phyloP scores from a whole-genome alignment of 345 rosid species.

The Syzygium jambos region DNA sequence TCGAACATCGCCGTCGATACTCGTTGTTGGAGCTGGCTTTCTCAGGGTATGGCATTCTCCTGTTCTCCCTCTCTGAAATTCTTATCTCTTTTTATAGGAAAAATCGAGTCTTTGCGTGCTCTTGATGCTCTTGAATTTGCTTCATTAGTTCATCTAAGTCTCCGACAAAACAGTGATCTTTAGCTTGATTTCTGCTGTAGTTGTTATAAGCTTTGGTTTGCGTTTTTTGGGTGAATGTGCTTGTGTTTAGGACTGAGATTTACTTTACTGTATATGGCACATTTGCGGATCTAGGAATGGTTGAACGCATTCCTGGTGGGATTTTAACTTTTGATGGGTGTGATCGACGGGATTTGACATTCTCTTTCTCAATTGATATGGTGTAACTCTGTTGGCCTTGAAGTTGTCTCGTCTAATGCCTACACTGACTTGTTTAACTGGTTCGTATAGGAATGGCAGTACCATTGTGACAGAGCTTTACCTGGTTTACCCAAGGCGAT shows the following conservation, averaged over 20 bases:
- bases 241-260: neutral
- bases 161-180: neutral
- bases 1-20: slow-evolving; percentile 82
- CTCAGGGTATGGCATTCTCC: slow-evolving; percentile 40
- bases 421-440: slow-evolving; percentile 22
- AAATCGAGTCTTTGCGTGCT: neutral
- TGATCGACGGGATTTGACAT: neutral
- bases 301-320: neutral
- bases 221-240: neutral
- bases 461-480: slow-evolving; percentile 58
- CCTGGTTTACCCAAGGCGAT: slow-evolving; percentile 22
- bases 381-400: neutral
- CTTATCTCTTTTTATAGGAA: neutral
- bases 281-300: neutral
- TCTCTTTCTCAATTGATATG: neutral
- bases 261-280: neutral
- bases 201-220: neutral
- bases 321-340: neutral
- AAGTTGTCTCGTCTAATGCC: neutral
- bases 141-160: neutral
- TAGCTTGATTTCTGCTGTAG: neutral
- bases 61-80: neutral
- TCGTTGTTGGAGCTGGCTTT: slow-evolving; percentile 88
- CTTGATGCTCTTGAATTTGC: neutral
- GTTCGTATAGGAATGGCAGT: slow-evolving; percentile 70